These are phyloP conservation scores for Gossypium gossypioides DNA, from an alignment of 441 rosid genomes.

Conservation along the genomic window DNA sequence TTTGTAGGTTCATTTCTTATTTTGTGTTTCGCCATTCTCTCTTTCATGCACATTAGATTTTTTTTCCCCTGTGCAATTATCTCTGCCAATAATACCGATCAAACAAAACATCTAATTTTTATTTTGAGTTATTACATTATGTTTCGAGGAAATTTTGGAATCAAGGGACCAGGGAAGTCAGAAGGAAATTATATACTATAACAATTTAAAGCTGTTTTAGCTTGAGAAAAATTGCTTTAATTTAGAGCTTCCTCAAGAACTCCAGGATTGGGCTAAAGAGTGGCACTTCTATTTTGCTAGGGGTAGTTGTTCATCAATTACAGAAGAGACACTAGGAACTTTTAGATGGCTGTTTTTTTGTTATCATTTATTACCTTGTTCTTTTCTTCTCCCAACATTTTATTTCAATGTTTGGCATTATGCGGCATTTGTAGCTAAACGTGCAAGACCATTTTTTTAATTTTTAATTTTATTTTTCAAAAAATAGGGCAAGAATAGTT, in stretches of 20 bases:
- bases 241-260: not conserved
- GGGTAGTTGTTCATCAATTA: not conserved
- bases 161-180: not conserved
- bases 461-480: not conserved
- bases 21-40: not conserved
- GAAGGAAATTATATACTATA: not conserved
- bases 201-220: not conserved
- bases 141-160: not conserved
- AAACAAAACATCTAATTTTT: not conserved
- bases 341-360: not conserved
- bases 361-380: not conserved
- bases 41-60: not conserved
- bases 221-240: not conserved
- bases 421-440: not conserved
- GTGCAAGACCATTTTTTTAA: constrained; percentile 10
- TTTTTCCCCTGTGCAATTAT: not conserved
- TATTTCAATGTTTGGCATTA: not conserved
- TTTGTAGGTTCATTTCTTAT: constrained; percentile 31
- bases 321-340: not conserved
- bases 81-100: not conserved
- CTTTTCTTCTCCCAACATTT: not conserved
- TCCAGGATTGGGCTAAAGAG: not conserved
- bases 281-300: not conserved
- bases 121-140: not conserved
- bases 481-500: not conserved